Evolutionary conservation across 169 alveolate genomes (phyloP), one percentile per base, ranked within the genome.

Genomic region (Plasmodium vinckei): DNA sequence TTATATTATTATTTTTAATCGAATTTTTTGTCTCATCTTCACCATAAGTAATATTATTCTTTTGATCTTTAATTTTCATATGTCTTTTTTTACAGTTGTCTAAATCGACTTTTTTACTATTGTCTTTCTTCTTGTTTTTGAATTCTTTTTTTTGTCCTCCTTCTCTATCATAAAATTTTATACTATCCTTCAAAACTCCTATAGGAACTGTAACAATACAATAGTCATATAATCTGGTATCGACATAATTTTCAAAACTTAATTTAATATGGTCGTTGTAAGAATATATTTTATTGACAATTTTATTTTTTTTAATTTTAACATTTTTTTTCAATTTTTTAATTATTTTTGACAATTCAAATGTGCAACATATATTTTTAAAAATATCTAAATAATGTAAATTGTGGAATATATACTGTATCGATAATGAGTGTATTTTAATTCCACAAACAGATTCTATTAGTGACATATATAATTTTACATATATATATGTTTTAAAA

Each of bases 241-340:
- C 84, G 0, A 47, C 63, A 19, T 82, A 57, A 67, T 82, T 82
- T 57, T 17, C 9, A 54, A 82, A 82, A 21, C 84, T 44, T 7
- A 82, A 12, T 53, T 68, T 65, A 12, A 82, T 68, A 46, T 49
- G 51, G 33, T 67, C 90, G 44, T 68, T 51, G n/a, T 82, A 67
- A 0, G 90, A 19, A 27, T 67, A 82, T 51, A 82, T 82, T 39
- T 82, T 82, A 82, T 82, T 82, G 10, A 82, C 90, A 67, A 82
- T 82, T 82, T 82, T 82, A 17, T 82, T 82, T 82, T 82, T 82
- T 15, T 67, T 46, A 42, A 82, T 67, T 9, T 54, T 19, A 2
- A 68, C 6, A 39, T 68, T 67, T 54, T 68, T 15, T 82, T 67
- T 82, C 12, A 82, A 25, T 12, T 39, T 67, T 23, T 82, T 67